phyloP scores from a whole-genome alignment of 805 yeast genomes.

The Yarrowia sp. region DNA sequence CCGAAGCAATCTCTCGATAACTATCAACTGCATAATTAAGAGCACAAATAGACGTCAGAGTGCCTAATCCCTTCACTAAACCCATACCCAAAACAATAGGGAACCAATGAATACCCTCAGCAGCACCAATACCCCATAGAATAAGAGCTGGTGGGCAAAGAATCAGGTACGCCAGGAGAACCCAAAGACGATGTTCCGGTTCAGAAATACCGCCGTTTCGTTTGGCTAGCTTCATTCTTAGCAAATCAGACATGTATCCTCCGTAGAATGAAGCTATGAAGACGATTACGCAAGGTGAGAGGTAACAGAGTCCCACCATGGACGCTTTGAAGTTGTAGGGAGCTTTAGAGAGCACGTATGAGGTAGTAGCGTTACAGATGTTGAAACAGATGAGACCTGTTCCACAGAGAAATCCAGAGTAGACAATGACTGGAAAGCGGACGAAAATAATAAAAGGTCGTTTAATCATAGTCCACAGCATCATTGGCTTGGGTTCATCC shows the following conservation, averaged over 20 bases:
- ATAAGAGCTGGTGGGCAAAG: conserved; percentile 48
- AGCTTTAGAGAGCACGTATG: neutral
- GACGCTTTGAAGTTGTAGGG: conserved; percentile 26
- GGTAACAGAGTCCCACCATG: conserved; percentile 21
- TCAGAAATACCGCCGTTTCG: conserved; percentile 46
- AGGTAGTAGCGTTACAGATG: conserved; percentile 13
- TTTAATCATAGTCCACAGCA: conserved; percentile 15
- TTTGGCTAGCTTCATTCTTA: conserved; percentile 14
- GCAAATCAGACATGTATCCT: conserved; percentile 12
- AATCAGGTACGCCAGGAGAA: conserved; percentile 43
- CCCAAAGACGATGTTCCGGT: conserved; percentile 55
- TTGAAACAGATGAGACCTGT: conserved; percentile 25
- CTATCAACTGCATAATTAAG: conserved; percentile 50
- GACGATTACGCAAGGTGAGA: conserved; percentile 6
- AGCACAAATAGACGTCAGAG: conserved; percentile 46
- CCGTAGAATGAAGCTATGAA: neutral
- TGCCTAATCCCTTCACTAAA: conserved; percentile 45
- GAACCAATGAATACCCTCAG: conserved; percentile 49
- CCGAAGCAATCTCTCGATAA: conserved; percentile 45
- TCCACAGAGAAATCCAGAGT: conserved; percentile 15
- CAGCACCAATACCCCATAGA: conserved; percentile 56
- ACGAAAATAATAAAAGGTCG: conserved; percentile 17
- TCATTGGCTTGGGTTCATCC: conserved; percentile 9
- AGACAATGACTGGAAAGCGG: conserved; percentile 4
- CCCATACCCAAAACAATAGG: conserved; percentile 49